A percentile compares a stretch with the other conserved stretches of the same genome.
Conservation (phyloP, 352 stramenopile species). For the Phytopythium kandeliae region DNA sequence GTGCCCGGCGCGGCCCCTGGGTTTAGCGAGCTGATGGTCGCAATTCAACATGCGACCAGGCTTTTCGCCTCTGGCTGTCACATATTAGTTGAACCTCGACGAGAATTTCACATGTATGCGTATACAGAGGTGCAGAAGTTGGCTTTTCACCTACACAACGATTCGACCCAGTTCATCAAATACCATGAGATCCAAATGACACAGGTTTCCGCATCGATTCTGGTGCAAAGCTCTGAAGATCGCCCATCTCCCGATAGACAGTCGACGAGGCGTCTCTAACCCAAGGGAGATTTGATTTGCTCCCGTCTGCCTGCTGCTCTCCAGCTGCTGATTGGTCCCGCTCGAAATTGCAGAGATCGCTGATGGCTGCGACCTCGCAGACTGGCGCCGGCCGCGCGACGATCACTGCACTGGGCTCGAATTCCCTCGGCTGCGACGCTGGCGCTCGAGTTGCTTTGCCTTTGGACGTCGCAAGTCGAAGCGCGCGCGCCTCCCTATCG, state of each 20-base stretch:
- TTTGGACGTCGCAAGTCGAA: too few species aligned
- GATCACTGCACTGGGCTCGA: too few species aligned
- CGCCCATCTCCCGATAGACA: constrained; percentile 4
- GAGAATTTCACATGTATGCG: neutral
- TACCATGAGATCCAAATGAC: too few species aligned
- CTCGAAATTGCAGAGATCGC: constrained; percentile 1
- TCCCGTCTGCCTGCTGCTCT: neutral
- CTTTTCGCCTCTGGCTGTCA: constrained; percentile 7
- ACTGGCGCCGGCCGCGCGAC: neutral
- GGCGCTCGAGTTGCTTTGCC: too few species aligned
- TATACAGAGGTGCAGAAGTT: neutral
- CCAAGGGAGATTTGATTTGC: too few species aligned
- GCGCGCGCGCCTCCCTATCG: too few species aligned
- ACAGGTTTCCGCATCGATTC: neutral
- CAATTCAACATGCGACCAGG: neutral
- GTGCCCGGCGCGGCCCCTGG: constrained; percentile 5
- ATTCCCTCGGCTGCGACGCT: too few species aligned
- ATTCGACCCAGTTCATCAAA: too few species aligned
- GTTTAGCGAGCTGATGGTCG: constrained; percentile 12
- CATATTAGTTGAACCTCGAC: constrained; percentile 6
- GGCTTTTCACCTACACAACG: too few species aligned
- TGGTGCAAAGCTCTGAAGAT: constrained; percentile 10
- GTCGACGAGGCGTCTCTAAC: constrained; percentile 5
- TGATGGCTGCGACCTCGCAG: neutral
- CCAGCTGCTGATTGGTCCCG: neutral